Base-by-base conservation (phyloP, 1,284 basidiomycete species). In the Ceratobasidium sp. region DNA sequence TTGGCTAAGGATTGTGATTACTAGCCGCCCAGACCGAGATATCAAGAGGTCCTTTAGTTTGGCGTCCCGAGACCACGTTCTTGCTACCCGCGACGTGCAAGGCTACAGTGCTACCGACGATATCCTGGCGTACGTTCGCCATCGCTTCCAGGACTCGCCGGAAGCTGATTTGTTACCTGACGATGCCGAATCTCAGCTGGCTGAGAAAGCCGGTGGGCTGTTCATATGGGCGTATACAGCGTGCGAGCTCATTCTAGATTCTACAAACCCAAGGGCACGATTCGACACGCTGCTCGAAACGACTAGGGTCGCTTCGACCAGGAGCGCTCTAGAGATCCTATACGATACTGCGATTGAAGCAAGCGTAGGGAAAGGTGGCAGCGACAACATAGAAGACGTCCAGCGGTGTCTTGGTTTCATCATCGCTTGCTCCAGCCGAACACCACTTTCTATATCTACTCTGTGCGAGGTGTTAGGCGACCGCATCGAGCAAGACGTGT, bases 201-300 rank as follows among this genome's bases (percentile, higher is more conserved):
- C 43, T 25, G 40, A 49, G 2, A 25, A 43, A 13, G 64, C 77
- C 2, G 22, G 56, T n/a, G 77, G 66, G 15, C 61, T 64, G 2
- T 78, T 76, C 22, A 51, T 76, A 19, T 78, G 66, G 73, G 77
- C 73, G 17, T 8, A 19, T 13, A 78, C 67, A 7, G 73, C 59
- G 13, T 52, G 40, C 37, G 44, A 56, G 22, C 46, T 62, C 22
- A 66, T 78, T 3, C 25, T 56, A 4, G 29, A 43, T 7, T 13
- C n/a, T 7, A 8, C 17, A 8, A 34, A 66, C 32, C 56, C 69
- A 34, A 22, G n/a, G 25, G 62, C 5, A n/a, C 25, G 13, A 2
- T 54, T 43, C 44, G 34, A 54, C 11, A 43, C 32, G 54, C 22
- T 44, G 49, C 17, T 56, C 34, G 13, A 22, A 37, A 25, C 34